Base-by-base conservation (phyloP, 140 eudicot genomes). In the Senecio squalidus region DNA sequence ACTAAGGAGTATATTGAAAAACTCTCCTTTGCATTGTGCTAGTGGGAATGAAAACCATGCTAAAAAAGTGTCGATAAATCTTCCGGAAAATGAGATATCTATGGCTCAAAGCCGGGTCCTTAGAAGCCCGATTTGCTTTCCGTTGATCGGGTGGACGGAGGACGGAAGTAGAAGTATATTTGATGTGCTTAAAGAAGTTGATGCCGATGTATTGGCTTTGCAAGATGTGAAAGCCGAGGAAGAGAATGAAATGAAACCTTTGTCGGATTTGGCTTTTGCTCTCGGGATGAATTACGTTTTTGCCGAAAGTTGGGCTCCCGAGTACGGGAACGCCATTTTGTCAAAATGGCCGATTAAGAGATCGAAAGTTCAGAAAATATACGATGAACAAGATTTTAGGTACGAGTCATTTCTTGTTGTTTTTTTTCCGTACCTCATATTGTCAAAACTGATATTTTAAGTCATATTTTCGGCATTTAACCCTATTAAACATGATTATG, bases 251-350 rank as follows among this genome's bases (percentile, higher is more conserved):
- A 90, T 86, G 95, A 81, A 52, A 66, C 97, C 97, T 1, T 71
- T 90, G 16, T 82, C 94, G 1, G 97, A 86, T 71, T 64, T 90
- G 81, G 97, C 97, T 56, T 58, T 66, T 53, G 95, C 85, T 1
- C 65, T 90, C 3, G 97, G 97, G 57, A 90, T 90, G 97, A 78
- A 78, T 36, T 86, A 83, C 46, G 94, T 76, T 54, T 90, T 90
- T 69, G 97, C 97, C 2, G 97, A 86, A 74, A 90, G 97, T 64
- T 86, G 95, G 97, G 97, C 97, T 30, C 95, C 97, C 0, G 95
- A 90, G 58, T 90, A 78, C 43, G 97, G 97, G 29, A 90, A 90
- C 25, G 97, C 97, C 28, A 82, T 90, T 26, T 63, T 90, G 71
- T 86, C 97, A 0, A 86, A 74, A 78, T 90, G 91, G 95, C 97